Evolutionary conservation across 345 rosid species (phyloP).

Genomic region (Corchorus olitorius): DNA sequence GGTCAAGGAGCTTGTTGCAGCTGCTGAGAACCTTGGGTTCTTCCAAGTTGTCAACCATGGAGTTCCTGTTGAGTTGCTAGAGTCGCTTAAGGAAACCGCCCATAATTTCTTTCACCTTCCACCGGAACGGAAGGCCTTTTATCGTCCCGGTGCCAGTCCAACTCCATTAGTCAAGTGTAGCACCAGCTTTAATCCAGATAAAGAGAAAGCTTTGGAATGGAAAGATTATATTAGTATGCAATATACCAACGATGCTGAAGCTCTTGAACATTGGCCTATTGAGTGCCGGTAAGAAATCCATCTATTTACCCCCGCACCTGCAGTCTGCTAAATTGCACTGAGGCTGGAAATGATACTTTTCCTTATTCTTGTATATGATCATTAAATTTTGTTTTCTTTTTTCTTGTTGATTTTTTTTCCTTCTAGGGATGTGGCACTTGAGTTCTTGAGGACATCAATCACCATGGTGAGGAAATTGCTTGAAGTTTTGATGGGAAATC

Average conservation of each 20-base stretch:
- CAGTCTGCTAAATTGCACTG: too few species aligned
- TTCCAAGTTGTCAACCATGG: conserved; percentile 31
- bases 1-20: conserved; percentile 2
- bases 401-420: background rate
- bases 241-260: conserved; percentile 58
- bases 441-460: conserved; percentile 43
- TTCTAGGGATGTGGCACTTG: conserved; percentile 46
- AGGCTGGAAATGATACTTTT: too few species aligned
- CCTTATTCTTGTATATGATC: background rate
- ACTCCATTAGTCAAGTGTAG: conserved; percentile 57
- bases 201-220: conserved; percentile 66
- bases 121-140: conserved; percentile 46
- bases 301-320: too few species aligned
- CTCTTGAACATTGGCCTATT: conserved; percentile 54
- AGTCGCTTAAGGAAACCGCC: conserved; percentile 45
- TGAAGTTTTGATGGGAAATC: conserved; percentile 39
- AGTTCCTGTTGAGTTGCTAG: conserved; percentile 49
- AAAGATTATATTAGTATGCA: conserved; percentile 59
- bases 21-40: conserved; percentile 6
- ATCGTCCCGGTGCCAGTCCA: conserved; percentile 46
- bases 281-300: conserved; percentile 40
- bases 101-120: conserved; percentile 44
- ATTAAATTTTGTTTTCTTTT: background rate
- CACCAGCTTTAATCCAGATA: conserved; percentile 61
- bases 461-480: conserved; percentile 44